These are phyloP conservation scores for Keqinozyma sinolaborantium DNA, from an alignment of 1,139 yeast species.

Conservation along the genomic window DNA sequence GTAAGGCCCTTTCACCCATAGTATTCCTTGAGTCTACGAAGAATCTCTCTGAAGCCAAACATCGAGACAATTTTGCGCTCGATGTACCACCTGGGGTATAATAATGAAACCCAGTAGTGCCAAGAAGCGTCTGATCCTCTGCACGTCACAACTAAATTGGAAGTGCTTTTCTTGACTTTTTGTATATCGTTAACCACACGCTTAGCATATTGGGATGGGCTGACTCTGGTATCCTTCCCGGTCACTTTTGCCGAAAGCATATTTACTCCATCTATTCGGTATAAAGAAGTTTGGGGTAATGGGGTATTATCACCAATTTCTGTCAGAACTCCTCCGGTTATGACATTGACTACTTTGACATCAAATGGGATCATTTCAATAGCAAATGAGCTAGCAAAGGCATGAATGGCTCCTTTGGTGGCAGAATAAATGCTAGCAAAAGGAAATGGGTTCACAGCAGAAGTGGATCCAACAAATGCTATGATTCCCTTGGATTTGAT, in stretches of 20 bases:
- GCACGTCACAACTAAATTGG: too few relatives aligned
- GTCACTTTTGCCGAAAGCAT: too few relatives aligned
- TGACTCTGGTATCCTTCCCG: too few relatives aligned
- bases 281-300: conserved; percentile 15
- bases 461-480: conserved; percentile 11
- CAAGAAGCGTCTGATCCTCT: too few relatives aligned
- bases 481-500: conserved; percentile 11
- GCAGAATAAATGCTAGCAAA: conserved; percentile 8
- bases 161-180: conserved; percentile 58
- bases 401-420: conserved; percentile 60
- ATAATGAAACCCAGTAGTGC: too few relatives aligned
- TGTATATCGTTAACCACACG: conserved; percentile 51
- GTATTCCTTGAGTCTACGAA: too few relatives aligned
- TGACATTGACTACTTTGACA: conserved; percentile 16
- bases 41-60: too few relatives aligned
- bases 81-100: too few relatives aligned
- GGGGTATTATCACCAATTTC: conserved; percentile 22
- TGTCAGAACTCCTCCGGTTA: conserved; percentile 7
- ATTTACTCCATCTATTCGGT: conserved; percentile 3
- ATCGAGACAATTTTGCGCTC: too few relatives aligned
- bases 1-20: too few relatives aligned
- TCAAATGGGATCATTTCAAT: conserved; percentile 50
- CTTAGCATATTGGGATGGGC: too few relatives aligned
- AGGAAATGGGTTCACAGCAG: conserved; percentile 8
- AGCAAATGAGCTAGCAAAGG: conserved; percentile 58